Base-by-base conservation (phyloP, 495 filamentous ascomycete species). In the Aspergillus homomorphus region DNA sequence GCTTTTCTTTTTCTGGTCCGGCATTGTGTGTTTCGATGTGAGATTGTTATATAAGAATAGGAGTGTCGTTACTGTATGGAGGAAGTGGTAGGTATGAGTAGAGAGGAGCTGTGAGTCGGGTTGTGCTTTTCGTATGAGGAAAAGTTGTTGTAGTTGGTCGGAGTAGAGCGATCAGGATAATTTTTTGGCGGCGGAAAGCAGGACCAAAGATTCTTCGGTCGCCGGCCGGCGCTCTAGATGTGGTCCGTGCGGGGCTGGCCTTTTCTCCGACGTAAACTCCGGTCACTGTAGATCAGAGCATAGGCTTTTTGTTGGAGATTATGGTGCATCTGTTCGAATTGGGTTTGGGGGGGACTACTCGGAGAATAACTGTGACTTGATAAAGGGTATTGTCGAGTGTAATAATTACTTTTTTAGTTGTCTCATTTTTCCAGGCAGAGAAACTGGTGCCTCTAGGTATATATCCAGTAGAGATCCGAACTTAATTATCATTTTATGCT, bases 1-100 rank as follows among this genome's bases (percentile, higher is more conserved):
- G 41, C 67, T 69, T 57, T 73, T 73, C 69, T 74, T 76, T 65
- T 73, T 76, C 51, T 71, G 61, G 50, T 72, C 69, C 52, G 74
- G 62, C 68, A 71, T 71, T 62, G 60, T 64, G 24, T 1, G 1
- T 16, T 18, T 28, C 9, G 4, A 15, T 14, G 22, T 21, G 16
- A n/a, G n/a, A n/a, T n/a, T n/a, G n/a, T n/a, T n/a, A n/a, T n/a
- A n/a, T n/a, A n/a, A n/a, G n/a, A n/a, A n/a, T n/a, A n/a, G n/a
- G n/a, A n/a, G n/a, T n/a, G n/a, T n/a, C n/a, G n/a, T n/a, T n/a
- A n/a, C n/a, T n/a, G n/a, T n/a, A n/a, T n/a, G n/a, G n/a, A n/a
- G n/a, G n/a, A n/a, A 20, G 6, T 3, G 45, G n/a, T 16, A 21
- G 45, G 4, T 19, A 19, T 2, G 44, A 20, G 8, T 9, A 18